These are phyloP conservation scores for Metschnikowia anglica DNA, from an alignment of 805 yeast species.

Conservation along the genomic window DNA sequence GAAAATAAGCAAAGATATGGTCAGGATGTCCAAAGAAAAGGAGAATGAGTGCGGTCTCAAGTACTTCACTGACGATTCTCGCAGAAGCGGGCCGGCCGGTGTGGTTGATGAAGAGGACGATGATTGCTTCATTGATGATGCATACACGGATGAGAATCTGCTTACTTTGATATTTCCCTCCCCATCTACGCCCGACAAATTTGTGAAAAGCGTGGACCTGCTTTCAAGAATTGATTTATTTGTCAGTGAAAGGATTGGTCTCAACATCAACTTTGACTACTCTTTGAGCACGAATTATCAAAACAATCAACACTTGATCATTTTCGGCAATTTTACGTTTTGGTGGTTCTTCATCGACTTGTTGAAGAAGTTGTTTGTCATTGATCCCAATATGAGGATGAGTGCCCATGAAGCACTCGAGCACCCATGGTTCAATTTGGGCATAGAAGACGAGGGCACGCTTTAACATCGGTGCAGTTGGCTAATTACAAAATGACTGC, in stretches of 20 bases:
- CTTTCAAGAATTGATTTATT: slow-evolving; percentile 45
- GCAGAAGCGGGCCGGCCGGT: slow-evolving; percentile 9
- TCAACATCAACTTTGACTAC: slow-evolving; percentile 39
- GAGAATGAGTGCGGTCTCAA: slow-evolving; percentile 43
- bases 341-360: slow-evolving; percentile 73
- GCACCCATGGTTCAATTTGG: slow-evolving; percentile 50
- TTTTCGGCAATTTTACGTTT: slow-evolving; percentile 64
- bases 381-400: slow-evolving; percentile 39
- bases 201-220: slow-evolving; percentile 38
- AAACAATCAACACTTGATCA: slow-evolving; percentile 42
- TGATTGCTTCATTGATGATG: slow-evolving; percentile 33
- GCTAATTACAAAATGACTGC: no score
- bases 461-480: no score
- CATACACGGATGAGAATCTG: slow-evolving; percentile 24
- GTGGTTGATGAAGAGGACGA: slow-evolving; percentile 24
- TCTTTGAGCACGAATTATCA: slow-evolving; percentile 40
- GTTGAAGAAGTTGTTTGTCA: slow-evolving; percentile 37
- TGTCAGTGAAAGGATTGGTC: slow-evolving; percentile 42
- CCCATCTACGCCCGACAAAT: slow-evolving; percentile 38
- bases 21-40: slow-evolving; percentile 31
- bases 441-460: slow-evolving; percentile 48
- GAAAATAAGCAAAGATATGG: slow-evolving; percentile 46
- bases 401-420: slow-evolving; percentile 43
- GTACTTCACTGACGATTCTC: slow-evolving; percentile 30
- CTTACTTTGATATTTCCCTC: slow-evolving; percentile 40